Conservation (phyloP, 345 rosid species). For the Adansonia digitata region DNA sequence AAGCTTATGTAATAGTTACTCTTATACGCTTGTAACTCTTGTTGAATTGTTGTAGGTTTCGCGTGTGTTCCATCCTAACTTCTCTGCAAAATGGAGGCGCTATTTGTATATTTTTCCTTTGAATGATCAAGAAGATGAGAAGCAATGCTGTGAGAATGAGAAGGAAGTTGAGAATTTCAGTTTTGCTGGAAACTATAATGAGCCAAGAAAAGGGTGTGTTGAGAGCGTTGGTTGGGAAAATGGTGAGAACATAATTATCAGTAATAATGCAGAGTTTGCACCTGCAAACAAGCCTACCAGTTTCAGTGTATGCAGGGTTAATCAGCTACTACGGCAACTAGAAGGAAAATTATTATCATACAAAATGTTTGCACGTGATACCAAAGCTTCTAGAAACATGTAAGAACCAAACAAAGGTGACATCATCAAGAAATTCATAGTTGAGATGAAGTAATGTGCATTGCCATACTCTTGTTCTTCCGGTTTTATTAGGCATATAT, state of each 20-base stretch:
- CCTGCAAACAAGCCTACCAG: conserved; percentile 41
- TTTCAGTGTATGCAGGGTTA: conserved; percentile 61
- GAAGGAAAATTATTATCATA: conserved; percentile 82
- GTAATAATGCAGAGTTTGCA: conserved; percentile 32
- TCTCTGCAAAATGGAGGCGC: conserved; percentile 95
- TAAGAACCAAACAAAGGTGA: conserved; percentile 32
- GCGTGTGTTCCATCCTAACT: conserved; percentile 86
- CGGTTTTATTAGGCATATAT: background rate
- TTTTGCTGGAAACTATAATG: conserved; percentile 16
- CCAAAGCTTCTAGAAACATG: conserved; percentile 87
- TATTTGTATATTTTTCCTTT: conserved; percentile 86
- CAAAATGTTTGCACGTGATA: conserved; percentile 90
- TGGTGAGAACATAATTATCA: conserved; percentile 20
- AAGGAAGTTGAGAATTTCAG: conserved; percentile 21
- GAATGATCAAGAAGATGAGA: conserved; percentile 39
- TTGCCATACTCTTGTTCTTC: background rate
- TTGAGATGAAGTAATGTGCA: background rate
- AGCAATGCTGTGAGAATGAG: conserved; percentile 28
- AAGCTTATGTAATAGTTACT: background rate
- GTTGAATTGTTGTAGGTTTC: conserved; percentile 48
- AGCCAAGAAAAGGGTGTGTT: conserved; percentile 28
- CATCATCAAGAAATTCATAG: background rate
- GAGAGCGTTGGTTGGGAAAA: conserved; percentile 26
- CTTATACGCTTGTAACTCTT: conserved; percentile 6
- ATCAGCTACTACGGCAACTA: conserved; percentile 64